Base-by-base conservation (phyloP, 2,329 filamentous ascomycete species). In the Trichophyton equinum region DNA sequence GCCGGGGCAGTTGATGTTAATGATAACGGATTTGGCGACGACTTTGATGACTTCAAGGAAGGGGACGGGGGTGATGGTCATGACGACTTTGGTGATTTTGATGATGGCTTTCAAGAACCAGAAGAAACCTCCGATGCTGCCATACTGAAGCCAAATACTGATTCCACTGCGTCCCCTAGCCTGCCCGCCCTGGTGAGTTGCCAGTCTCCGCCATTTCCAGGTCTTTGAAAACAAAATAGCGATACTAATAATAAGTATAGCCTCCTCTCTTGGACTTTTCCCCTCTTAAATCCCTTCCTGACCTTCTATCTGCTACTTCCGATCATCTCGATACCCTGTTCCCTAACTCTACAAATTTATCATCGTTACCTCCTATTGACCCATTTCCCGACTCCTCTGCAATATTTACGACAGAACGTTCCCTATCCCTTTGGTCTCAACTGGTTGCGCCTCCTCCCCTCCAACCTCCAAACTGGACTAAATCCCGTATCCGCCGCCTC, bases 381-480 rank as follows among this genome's bases (percentile, higher is more conserved):
- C 70, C 75, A 20, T 74, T 78, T 59, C 68, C 71, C 57, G 71
- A 75, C 67, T 70, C 73, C 58, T 73, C 76, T 42, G 72, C 87
- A 51, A 82, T 90, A 58, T 94, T 96, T 74, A 84, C 89, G 60
- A 95, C 89, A 46, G 87, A 91, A 59, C 85, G 91, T 62, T 95
- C 89, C 63, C 85, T 89, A 61, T 96, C 94, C 0, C 80, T 99
- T 38, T 99, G 94, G 94, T 91, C 91, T 46, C 94, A 99, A 76
- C 84, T 99, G 3, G 90, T 96, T 33, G 92, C 92, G 1, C 92
- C 94, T 20, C 94, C 94, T 1, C 91, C 94, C 1, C 83, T 99
- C 42, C 91, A 96, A 69, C 94, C 94, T 4, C 92, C 94, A 0
- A 94, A 99, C 74, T 99, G 94, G 94, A 95, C 96, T 62, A 89